phyloP scores from a whole-genome alignment of 1,139 yeast genomes.

The Geotrichum macrosporum region DNA sequence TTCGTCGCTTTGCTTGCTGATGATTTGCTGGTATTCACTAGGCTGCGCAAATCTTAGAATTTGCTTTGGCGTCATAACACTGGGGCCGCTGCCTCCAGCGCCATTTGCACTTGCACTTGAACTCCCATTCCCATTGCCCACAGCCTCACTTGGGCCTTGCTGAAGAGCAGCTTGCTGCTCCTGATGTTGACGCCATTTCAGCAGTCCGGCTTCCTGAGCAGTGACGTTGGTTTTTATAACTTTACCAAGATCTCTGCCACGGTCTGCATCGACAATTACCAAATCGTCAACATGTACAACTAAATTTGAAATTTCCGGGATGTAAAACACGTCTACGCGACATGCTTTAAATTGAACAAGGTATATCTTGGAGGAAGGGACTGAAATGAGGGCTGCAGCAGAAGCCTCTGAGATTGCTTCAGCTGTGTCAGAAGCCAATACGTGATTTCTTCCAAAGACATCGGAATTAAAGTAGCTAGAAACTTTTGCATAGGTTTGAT shows the following conservation, averaged over 20 bases:
- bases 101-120: background rate
- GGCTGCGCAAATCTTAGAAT: constrained; percentile 65
- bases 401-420: constrained; percentile 10
- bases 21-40: constrained; percentile 56
- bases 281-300: constrained; percentile 63
- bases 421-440: background rate
- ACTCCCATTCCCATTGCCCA: background rate
- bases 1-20: constrained; percentile 63
- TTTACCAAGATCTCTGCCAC: constrained; percentile 88
- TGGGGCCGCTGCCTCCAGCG: constrained; percentile 14
- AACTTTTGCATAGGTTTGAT: background rate
- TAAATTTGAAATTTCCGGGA: constrained; percentile 51
- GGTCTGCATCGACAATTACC: constrained; percentile 92
- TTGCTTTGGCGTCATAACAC: constrained; percentile 56
- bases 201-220: constrained; percentile 71
- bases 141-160: constrained; percentile 32
- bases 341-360: constrained; percentile 85
- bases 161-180: constrained; percentile 64
- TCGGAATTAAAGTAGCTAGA: constrained; percentile 27
- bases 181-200: constrained; percentile 75
- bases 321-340: constrained; percentile 74
- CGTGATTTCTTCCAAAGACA: constrained; percentile 27
- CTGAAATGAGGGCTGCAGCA: constrained; percentile 27
- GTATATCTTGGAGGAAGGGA: constrained; percentile 44
- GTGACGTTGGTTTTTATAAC: constrained; percentile 63